Conservation (phyloP, 2,329 filamentous ascomycete genomes). For the Gaeumannomyces tritici region DNA sequence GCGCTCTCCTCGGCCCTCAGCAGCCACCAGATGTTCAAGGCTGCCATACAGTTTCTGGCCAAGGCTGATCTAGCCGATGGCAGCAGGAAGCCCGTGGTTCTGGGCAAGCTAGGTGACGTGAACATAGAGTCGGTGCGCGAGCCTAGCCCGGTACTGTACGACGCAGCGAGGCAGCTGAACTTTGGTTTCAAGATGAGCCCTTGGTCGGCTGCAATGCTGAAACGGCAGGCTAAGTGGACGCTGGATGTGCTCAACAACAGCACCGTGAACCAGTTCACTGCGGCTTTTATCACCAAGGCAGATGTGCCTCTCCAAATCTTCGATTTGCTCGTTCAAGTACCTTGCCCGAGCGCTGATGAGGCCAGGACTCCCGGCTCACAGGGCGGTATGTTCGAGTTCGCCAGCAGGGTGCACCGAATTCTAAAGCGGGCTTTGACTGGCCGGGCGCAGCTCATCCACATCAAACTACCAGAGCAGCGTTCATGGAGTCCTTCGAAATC, state of each 20-base stretch:
- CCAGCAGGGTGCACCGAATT: conserved; percentile 50
- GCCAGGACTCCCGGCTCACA: background rate
- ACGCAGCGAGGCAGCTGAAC: conserved; percentile 66
- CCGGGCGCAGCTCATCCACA: conserved; percentile 58
- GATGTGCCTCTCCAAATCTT: conserved; percentile 45
- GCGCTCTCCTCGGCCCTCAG: conserved; percentile 73
- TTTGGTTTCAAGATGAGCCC: conserved; percentile 82
- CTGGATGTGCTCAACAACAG: conserved; percentile 66
- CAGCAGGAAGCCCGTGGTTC: conserved; percentile 51
- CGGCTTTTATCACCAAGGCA: conserved; percentile 65
- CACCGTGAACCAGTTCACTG: conserved; percentile 69
- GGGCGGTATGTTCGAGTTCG: conserved; percentile 23
- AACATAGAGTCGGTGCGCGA: conserved; percentile 22
- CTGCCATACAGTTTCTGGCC: conserved; percentile 77
- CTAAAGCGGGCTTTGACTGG: conserved; percentile 67
- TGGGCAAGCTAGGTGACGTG: conserved; percentile 30
- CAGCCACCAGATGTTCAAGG: conserved; percentile 91
- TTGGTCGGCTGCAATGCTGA: conserved; percentile 70
- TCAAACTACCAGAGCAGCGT: conserved; percentile 30
- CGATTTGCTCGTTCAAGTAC: conserved; percentile 34
- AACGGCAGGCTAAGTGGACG: conserved; percentile 65
- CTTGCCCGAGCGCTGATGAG: conserved; percentile 11
- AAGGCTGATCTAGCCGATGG: conserved; percentile 49
- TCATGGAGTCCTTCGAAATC: conserved; percentile 27
- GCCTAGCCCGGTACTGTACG: conserved; percentile 63